These are phyloP conservation scores for Madurella fahalii DNA, from an alignment of 2,329 filamentous ascomycete genomes.

Conservation along the genomic window DNA sequence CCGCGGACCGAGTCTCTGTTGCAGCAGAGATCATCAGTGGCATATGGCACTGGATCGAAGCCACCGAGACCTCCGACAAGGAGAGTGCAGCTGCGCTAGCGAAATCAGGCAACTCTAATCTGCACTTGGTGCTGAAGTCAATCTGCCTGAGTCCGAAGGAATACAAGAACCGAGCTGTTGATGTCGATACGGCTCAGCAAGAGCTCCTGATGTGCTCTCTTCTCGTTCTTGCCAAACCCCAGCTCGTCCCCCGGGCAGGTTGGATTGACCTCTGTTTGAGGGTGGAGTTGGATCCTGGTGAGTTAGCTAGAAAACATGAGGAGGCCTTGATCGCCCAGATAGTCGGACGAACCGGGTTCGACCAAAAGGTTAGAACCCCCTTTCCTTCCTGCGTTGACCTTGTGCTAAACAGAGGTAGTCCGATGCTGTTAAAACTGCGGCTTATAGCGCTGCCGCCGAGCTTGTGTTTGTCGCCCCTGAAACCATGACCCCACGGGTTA, in stretches of 20 bases:
- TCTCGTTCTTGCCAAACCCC: slow-evolving; percentile 71
- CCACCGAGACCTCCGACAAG: slow-evolving; percentile 67
- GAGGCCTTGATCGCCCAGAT: slow-evolving; percentile 67
- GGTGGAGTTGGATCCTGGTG: slow-evolving; percentile 76
- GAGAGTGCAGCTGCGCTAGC: slow-evolving; percentile 66
- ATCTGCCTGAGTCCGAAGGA: slow-evolving; percentile 60
- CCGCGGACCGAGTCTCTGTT: slow-evolving; percentile 41
- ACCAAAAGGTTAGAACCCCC: slow-evolving; percentile 49
- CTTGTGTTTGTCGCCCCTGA: slow-evolving; percentile 91
- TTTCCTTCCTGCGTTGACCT: neutral
- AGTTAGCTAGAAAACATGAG: slow-evolving; percentile 62
- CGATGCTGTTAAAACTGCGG: slow-evolving; percentile 58
- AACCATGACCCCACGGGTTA: slow-evolving; percentile 68
- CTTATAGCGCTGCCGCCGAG: slow-evolving; percentile 82
- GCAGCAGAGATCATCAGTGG: slow-evolving; percentile 61
- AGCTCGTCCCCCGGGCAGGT: slow-evolving; percentile 70
- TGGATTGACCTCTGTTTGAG: slow-evolving; percentile 90
- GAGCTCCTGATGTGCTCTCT: slow-evolving; percentile 71
- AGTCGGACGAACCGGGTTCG: slow-evolving; percentile 42
- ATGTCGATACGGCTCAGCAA: slow-evolving; percentile 47
- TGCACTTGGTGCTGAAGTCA: slow-evolving; percentile 58
- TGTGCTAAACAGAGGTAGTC: slow-evolving; percentile 29
- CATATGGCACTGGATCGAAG: slow-evolving; percentile 74
- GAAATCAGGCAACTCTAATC: slow-evolving; percentile 60
- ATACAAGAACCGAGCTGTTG: slow-evolving; percentile 35